Evolutionary conservation across 192 early-diverging fungal species (phyloP), one percentile per base, ranked within the genome.

Genomic region (Backusella circina): DNA sequence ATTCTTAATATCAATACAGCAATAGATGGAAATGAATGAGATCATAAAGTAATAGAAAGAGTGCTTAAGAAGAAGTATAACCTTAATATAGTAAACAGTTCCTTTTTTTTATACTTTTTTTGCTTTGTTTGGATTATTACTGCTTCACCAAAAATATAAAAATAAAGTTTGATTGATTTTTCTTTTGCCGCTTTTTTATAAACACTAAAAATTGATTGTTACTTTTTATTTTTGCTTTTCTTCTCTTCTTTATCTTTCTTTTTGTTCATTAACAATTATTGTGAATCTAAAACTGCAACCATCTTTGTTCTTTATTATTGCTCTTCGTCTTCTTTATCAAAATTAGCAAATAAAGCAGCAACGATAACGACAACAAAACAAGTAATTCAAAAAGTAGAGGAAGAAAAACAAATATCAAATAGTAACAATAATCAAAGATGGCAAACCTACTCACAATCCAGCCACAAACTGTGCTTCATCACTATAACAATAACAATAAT

Each of bases 371-470:
- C 50, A 8, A 21, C 12, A 57, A 12, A 57, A 21, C 21, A 12
- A 10, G 26, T 21, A 57, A 57, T 26, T 10, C 23, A 1, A 57
- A 57, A 57, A 61, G 54, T 26, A 61, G 54, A 61, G 23, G 54
- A 61, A 61, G 51, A 61, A 61, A 7, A 57, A 21, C 18, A 23
- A 10, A 61, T 30, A 61, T 28, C 9, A 18, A 67, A 31, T 6
- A 65, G 28, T 15, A 32, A 9, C 28, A 32, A 33, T n/a, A 33
- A 36, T 16, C 28, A 61, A 61, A 69, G 64, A 77, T 77, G 61
- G 61, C 65, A 66, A 77, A 77, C 38, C 28, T 77, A 30, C 36
- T 77, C 10, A 65, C 76, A 23, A 77, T 77, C 57, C 76, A 77
- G 50, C 37, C 47, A 37, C 32, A 72, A n/a, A 66, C 33, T 16